A percentile compares a stretch with the other conserved stretches of the same genome.
These are phyloP conservation scores for Boletus rubescentipes DNA, from an alignment of 768 basidiomycete genomes.

Conservation along the genomic window DNA sequence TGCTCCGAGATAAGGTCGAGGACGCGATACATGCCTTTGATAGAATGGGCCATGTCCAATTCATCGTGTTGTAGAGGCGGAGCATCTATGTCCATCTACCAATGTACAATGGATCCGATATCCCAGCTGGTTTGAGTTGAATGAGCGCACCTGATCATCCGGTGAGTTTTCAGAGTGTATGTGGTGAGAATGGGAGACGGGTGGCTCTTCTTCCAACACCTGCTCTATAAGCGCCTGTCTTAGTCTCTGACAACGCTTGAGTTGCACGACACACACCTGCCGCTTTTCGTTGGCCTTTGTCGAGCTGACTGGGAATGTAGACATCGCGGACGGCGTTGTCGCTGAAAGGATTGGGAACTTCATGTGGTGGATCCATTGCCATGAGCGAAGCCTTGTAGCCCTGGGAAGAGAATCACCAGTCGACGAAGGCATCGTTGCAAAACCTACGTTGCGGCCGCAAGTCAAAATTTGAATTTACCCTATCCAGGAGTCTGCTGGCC, in stretches of 20 bases:
- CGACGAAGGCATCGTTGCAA: too few relatives aligned
- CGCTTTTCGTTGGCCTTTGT: conserved; percentile 23
- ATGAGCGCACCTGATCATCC: conserved; percentile 11
- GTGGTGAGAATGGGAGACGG: background rate
- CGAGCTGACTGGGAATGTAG: conserved; percentile 4
- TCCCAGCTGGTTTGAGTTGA: background rate
- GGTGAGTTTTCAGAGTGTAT: background rate
- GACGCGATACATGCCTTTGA: too few relatives aligned
- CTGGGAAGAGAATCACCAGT: background rate
- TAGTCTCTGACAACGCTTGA: background rate
- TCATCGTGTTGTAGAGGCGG: background rate
- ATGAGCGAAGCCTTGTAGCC: background rate
- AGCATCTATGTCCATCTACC: conserved; percentile 21
- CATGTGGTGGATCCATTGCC: conserved; percentile 9
- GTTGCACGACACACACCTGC: conserved; percentile 6
- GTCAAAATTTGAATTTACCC: too few relatives aligned
- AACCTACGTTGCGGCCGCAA: too few relatives aligned
- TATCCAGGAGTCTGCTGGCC: too few relatives aligned
- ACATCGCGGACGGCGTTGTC: background rate
- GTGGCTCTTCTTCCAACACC: background rate
- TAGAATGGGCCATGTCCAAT: too few relatives aligned
- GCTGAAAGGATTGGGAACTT: conserved; percentile 13
- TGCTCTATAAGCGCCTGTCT: conserved; percentile 3
- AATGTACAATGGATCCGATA: background rate
- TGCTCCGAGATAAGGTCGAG: conserved; percentile 54